Evolutionary conservation across 331 rosid species (phyloP).

Genomic region (Rosa hybrid): DNA sequence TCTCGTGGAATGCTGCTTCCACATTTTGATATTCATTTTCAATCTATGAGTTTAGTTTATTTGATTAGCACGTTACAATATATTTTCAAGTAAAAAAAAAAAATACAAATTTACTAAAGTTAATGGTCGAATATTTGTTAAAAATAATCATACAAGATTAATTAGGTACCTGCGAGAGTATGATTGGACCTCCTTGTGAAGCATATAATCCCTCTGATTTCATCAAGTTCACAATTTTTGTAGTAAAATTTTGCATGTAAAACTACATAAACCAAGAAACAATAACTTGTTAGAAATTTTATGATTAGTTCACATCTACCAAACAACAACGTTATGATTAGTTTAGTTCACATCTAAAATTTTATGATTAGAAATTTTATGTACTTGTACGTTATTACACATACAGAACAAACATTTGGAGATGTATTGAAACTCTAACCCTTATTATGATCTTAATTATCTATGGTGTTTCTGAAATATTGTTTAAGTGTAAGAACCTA

Average conservation of each 20-base stretch:
- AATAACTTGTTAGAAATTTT: no score
- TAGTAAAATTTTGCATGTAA: slow-evolving; percentile 69
- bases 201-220: slow-evolving; percentile 67
- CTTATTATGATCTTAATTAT: no score
- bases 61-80: not conserved
- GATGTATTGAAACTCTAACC: no score
- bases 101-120: not conserved
- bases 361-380: no score
- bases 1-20: slow-evolving; percentile 45
- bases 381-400: no score
- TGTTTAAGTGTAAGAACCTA: no score
- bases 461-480: not conserved
- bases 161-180: slow-evolving; percentile 57
- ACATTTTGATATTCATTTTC: slow-evolving; percentile 72
- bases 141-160: not conserved
- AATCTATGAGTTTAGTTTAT: slow-evolving; percentile 30
- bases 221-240: slow-evolving; percentile 71
- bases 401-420: no score
- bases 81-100: not conserved
- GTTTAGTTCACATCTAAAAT: no score
- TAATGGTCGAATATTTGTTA: not conserved
- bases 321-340: no score
- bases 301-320: no score
- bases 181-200: slow-evolving; percentile 89
- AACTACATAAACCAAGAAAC: slow-evolving; percentile 28